Conservation (phyloP, 2,329 filamentous ascomycete species). For the Paraphaeosphaeria minitans region DNA sequence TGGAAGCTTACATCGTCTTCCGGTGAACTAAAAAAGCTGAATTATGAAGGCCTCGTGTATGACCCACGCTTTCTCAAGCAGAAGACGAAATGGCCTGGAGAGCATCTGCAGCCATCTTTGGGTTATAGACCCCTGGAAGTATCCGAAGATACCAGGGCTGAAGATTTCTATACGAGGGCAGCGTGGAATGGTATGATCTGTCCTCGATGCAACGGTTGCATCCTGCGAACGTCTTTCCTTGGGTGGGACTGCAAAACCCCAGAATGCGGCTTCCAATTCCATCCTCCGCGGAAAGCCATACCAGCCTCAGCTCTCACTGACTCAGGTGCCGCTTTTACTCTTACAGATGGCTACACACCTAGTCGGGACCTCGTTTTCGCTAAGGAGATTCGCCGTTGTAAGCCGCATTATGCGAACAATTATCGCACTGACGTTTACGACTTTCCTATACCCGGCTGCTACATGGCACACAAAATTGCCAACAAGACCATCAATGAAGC, state of each 20-base stretch:
- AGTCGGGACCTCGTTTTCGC: slow-evolving; percentile 24
- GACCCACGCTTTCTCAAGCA: slow-evolving; percentile 62
- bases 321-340: slow-evolving; percentile 31
- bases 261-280: slow-evolving; percentile 56
- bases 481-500: slow-evolving; percentile 58
- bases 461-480: slow-evolving; percentile 63
- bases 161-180: slow-evolving; percentile 56
- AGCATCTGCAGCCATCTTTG: slow-evolving; percentile 47
- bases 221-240: slow-evolving; percentile 63
- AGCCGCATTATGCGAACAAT: slow-evolving; percentile 37
- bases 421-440: slow-evolving; percentile 54
- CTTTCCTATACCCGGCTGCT: slow-evolving; percentile 53
- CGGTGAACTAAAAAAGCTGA: slow-evolving; percentile 36
- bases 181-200: slow-evolving; percentile 71
- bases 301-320: slow-evolving; percentile 38
- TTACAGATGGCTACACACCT: slow-evolving; percentile 39
- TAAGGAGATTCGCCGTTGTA: background rate
- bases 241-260: slow-evolving; percentile 65
- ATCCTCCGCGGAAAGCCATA: slow-evolving; percentile 37
- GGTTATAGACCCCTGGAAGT: slow-evolving; percentile 26
- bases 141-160: slow-evolving; percentile 44
- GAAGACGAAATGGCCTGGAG: slow-evolving; percentile 52
- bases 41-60: slow-evolving; percentile 54
- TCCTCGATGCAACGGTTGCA: slow-evolving; percentile 66
- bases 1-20: slow-evolving; percentile 52